phyloP scores from a whole-genome alignment of 1,284 basidiomycete genomes.

The Fomitopsis betulina region DNA sequence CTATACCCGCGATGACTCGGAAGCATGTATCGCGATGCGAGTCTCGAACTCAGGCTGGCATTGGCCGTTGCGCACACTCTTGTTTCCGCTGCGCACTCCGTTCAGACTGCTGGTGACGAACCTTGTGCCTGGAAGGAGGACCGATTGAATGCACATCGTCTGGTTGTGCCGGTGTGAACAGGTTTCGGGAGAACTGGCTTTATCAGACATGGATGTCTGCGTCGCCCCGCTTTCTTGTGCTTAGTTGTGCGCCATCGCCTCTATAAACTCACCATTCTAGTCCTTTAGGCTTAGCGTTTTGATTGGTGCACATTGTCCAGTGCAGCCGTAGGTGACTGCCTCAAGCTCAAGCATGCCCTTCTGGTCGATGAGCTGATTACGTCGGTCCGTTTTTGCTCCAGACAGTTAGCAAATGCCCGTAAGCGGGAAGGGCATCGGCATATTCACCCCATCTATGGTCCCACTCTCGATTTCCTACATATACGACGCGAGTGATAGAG shows the following conservation, averaged over 20 bases:
- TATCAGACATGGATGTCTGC: background rate
- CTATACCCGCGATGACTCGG: background rate
- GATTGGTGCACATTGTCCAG: background rate
- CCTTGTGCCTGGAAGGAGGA: background rate
- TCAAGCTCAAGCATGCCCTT: background rate
- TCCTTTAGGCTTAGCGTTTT: background rate
- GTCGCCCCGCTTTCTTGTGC: background rate
- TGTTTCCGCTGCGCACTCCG: background rate
- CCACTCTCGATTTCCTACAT: background rate
- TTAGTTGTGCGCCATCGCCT: background rate
- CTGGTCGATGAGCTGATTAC: background rate
- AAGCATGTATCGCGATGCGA: background rate
- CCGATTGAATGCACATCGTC: background rate
- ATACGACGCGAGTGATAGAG: background rate
- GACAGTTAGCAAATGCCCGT: background rate
- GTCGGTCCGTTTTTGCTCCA: background rate
- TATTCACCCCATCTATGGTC: background rate
- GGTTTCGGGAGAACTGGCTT: background rate
- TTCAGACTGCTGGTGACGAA: background rate
- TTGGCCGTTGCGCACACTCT: background rate
- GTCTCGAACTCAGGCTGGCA: background rate
- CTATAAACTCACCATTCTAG: background rate
- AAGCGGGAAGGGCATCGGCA: background rate
- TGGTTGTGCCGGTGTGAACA: background rate
- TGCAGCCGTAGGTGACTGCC: background rate